Evolutionary conservation across 2,329 filamentous ascomycete genomes (phyloP), one percentile per base, ranked within the genome.

Genomic region (Botryosphaeria agaves): DNA sequence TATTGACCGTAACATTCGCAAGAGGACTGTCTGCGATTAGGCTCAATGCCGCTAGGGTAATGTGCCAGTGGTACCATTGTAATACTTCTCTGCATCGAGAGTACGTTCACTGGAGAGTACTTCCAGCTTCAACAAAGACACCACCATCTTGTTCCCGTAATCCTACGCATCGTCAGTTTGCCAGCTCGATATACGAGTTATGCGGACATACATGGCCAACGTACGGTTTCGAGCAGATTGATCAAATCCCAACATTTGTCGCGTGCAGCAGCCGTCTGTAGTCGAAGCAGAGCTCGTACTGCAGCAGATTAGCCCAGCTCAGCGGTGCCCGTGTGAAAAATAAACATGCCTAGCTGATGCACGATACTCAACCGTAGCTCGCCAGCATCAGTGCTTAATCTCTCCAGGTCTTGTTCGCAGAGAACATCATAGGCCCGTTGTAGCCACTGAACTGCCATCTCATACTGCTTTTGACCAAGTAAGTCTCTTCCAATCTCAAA

Each of bases 401-500:
- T 51, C 14, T 72, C 66, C 0, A 69, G 42, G 6, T 67, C 60
- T 32, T 71, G 68, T 14, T 45, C 42, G 30, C 66, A 62, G 16
- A 85, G 57, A 17, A 73, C 43, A 7, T 71, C 56, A 29, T 69
- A 61, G 3, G 80, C 73, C 38, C 79, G 66, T 32, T 75, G 64
- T 1, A 92, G 56, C 89, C 87, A 95, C 42, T 66, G 72, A 2
- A 64, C 47, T 1, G 81, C 76, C 26, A 64, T 46, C 1, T 53
- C 42, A 37, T 62, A 63, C 30, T 77, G 61, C 5, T 60, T 53
- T 30, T 64, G 66, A 3, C 46, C 48, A 2, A 70, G 48, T 9
- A 76, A 51, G 9, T 63, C 61, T 28, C 64, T 71, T 3, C 83
- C 83, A 24, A 92, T 78, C 35, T 77, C 72, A 38, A 75, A 80